These are phyloP conservation scores for Xerocomellus chrysenteron DNA, from an alignment of 768 basidiomycete species.

Conservation along the genomic window DNA sequence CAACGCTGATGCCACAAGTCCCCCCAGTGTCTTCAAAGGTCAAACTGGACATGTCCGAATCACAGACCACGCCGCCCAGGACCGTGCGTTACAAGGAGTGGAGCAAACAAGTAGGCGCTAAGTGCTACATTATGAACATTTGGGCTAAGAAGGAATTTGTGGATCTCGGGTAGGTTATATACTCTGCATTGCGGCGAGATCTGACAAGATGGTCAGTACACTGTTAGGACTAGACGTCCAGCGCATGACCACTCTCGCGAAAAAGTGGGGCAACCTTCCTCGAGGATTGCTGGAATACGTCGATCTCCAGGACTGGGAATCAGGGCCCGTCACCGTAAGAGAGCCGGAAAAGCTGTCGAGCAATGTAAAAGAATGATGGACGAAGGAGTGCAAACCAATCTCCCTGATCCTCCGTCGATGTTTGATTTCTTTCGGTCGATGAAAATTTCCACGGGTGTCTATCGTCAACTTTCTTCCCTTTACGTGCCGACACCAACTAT, in stretches of 20 bases:
- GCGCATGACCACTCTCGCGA: neutral
- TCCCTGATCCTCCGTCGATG: neutral
- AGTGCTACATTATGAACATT: too few relatives aligned
- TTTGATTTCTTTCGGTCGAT: neutral
- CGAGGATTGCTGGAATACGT: neutral
- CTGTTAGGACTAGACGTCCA: neutral
- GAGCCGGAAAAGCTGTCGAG: accelerated
- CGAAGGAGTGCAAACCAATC: neutral
- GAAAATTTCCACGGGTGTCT: too few relatives aligned
- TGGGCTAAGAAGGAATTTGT: too few relatives aligned
- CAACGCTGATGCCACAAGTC: too few relatives aligned
- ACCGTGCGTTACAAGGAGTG: too few relatives aligned
- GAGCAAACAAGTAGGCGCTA: too few relatives aligned
- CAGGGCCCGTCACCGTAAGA: accelerated
- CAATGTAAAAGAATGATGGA: neutral
- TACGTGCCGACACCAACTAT: neutral
- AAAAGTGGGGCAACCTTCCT: neutral
- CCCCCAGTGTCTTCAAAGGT: too few relatives aligned
- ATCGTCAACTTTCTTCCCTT: too few relatives aligned
- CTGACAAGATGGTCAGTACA: neutral
- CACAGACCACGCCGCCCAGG: too few relatives aligned
- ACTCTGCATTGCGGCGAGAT: neutral
- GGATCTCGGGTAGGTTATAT: too few relatives aligned
- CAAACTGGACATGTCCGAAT: too few relatives aligned
- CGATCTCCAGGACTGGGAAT: neutral